Evolutionary conservation across 805 yeast species (phyloP).

Genomic region (Zygoascus tannicola): DNA sequence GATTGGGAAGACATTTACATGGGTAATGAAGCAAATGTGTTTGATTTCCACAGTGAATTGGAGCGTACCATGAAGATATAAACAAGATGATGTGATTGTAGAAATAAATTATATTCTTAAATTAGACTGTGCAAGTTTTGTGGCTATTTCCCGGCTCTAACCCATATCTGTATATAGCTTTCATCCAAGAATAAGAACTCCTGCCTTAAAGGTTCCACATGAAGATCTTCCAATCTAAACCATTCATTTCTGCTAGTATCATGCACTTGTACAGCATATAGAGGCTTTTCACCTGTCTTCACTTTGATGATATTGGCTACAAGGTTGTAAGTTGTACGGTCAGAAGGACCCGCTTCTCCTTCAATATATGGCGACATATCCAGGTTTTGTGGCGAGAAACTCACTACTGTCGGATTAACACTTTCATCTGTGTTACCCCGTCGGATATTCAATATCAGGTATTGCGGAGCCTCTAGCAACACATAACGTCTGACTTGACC

Average conservation of each 20-base stretch:
- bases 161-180: conserved; percentile 63
- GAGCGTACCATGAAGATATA: conserved; percentile 42
- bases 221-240: conserved; percentile 49
- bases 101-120: no score
- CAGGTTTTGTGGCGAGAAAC: conserved; percentile 38
- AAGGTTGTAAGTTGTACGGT: conserved; percentile 32
- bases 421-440: conserved; percentile 24
- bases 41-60: conserved; percentile 65
- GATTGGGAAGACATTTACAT: conserved; percentile 93
- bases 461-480: conserved; percentile 41
- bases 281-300: background rate
- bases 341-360: conserved; percentile 11
- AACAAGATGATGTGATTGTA: background rate
- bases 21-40: conserved; percentile 21
- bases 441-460: conserved; percentile 47
- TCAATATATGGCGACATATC: conserved; percentile 30
- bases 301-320: conserved; percentile 41
- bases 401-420: conserved; percentile 51
- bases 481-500: conserved; percentile 33
- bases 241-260: conserved; percentile 34
- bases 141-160: no score
- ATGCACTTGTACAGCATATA: background rate
- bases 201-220: conserved; percentile 38
- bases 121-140: no score
- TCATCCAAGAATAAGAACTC: conserved; percentile 57